Conservation (phyloP, 192 early-diverging fungal genomes). For the Coemansia sp. region DNA sequence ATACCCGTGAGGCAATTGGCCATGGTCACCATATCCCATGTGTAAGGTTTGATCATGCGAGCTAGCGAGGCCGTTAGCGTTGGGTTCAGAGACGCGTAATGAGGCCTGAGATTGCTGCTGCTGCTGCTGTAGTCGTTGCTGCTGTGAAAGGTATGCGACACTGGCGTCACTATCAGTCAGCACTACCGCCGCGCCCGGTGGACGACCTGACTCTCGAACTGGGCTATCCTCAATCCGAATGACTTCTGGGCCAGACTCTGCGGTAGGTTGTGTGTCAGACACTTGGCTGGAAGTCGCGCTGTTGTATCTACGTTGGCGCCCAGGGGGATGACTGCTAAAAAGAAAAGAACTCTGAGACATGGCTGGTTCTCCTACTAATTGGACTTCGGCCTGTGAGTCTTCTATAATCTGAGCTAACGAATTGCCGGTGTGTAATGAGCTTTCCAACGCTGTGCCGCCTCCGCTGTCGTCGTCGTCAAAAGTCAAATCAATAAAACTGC, state of each 20-base stretch:
- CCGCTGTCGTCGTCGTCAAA: constrained; percentile 32
- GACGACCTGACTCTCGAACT: neutral
- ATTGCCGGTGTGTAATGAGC: neutral
- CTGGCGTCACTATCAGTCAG: neutral
- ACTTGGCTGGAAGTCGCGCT: neutral
- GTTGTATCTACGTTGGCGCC: constrained; percentile 18
- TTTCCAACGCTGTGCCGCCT: neutral
- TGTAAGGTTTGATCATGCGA: neutral
- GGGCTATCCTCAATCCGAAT: constrained; percentile 5
- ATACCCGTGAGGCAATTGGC: neutral
- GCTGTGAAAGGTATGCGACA: neutral
- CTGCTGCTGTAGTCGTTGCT: neutral
- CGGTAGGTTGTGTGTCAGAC: neutral
- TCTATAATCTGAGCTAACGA: neutral
- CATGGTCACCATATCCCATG: neutral
- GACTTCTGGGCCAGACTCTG: neutral
- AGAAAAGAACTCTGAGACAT: constrained; percentile 9
- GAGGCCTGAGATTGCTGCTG: neutral
- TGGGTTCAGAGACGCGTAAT: neutral
- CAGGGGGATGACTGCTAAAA: constrained; percentile 19
- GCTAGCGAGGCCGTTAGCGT: neutral
- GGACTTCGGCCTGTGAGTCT: neutral
- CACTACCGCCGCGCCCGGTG: neutral
- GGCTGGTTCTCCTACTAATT: neutral
- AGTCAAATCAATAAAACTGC: constrained; percentile 47